Percentiles rank a stretch among this genome's conserved stretches.
phyloP scores from a whole-genome alignment of 148 eudicot genomes.

The Rhododendron vialii region DNA sequence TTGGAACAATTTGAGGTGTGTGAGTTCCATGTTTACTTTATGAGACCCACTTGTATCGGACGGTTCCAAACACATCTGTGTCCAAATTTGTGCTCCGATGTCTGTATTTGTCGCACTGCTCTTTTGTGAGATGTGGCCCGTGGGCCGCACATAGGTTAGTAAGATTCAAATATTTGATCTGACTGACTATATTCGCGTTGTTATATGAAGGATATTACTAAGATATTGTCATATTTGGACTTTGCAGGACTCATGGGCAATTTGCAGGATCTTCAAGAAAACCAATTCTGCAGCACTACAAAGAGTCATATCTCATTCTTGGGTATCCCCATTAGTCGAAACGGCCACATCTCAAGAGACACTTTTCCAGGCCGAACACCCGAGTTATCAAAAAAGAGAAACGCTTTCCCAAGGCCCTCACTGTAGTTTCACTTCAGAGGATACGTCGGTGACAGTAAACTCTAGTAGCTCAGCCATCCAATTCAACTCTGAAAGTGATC shows the following conservation, averaged over 20 bases:
- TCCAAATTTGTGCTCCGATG: too few species aligned
- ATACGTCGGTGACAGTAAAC: background rate
- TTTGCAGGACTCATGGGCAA: slow-evolving; percentile 90
- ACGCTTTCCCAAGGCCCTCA: background rate
- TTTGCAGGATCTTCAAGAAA: slow-evolving; percentile 91
- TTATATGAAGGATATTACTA: background rate
- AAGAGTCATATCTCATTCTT: slow-evolving; percentile 65
- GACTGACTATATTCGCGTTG: background rate
- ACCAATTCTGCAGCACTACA: slow-evolving; percentile 47
- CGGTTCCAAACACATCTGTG: background rate
- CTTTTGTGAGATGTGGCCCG: background rate
- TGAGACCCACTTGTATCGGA: background rate
- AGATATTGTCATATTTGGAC: background rate
- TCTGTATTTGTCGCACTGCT: too few species aligned
- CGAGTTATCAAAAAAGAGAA: background rate
- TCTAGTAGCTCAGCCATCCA: background rate
- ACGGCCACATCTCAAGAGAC: slow-evolving; percentile 9
- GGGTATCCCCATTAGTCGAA: slow-evolving; percentile 54
- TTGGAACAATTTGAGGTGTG: background rate
- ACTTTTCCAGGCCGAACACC: background rate
- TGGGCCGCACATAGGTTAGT: background rate
- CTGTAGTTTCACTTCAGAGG: slow-evolving; percentile 15
- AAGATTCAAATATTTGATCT: background rate
- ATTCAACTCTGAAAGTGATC: slow-evolving; percentile 8
- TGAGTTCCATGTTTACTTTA: background rate